phyloP scores from a whole-genome alignment of 768 basidiomycete genomes.

The Phylloporus sp. region DNA sequence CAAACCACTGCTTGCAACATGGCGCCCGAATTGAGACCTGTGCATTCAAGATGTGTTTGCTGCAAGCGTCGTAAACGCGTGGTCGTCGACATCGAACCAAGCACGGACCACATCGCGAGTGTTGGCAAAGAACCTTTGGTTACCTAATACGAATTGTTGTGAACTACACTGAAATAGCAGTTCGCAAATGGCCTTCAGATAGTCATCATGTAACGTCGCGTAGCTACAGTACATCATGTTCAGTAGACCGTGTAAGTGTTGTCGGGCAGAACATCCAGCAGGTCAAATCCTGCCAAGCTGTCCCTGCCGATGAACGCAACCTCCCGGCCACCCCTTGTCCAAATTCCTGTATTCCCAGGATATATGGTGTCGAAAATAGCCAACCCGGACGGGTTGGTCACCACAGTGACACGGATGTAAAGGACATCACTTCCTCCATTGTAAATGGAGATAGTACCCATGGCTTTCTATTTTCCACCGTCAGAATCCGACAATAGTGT shows the following conservation, averaged over 20 bases:
- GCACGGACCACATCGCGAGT: slow-evolving; percentile 26
- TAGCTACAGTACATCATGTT: too few species aligned
- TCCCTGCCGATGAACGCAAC: neutral
- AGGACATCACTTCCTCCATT: too few species aligned
- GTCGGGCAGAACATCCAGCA: neutral
- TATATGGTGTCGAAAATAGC: neutral
- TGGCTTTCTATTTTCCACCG: too few species aligned
- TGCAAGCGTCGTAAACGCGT: slow-evolving; percentile 28
- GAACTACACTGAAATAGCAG: too few species aligned
- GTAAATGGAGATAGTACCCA: too few species aligned
- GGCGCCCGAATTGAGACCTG: slow-evolving; percentile 96
- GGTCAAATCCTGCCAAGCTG: too few species aligned
- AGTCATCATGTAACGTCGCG: too few species aligned
- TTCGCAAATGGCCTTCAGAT: too few species aligned
- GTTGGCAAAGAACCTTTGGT: neutral
- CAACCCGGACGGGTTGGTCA: too few species aligned
- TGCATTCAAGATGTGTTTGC: slow-evolving; percentile 95
- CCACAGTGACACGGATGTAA: too few species aligned
- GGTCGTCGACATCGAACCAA: neutral
- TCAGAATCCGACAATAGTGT: too few species aligned
- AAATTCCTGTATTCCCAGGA: neutral
- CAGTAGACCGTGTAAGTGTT: too few species aligned
- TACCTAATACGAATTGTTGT: neutral
- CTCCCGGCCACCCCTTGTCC: neutral
- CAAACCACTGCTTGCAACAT: slow-evolving; percentile 97